Evolutionary conservation across 2,329 filamentous ascomycete genomes (phyloP).

Genomic region (Colletotrichum shisoi): DNA sequence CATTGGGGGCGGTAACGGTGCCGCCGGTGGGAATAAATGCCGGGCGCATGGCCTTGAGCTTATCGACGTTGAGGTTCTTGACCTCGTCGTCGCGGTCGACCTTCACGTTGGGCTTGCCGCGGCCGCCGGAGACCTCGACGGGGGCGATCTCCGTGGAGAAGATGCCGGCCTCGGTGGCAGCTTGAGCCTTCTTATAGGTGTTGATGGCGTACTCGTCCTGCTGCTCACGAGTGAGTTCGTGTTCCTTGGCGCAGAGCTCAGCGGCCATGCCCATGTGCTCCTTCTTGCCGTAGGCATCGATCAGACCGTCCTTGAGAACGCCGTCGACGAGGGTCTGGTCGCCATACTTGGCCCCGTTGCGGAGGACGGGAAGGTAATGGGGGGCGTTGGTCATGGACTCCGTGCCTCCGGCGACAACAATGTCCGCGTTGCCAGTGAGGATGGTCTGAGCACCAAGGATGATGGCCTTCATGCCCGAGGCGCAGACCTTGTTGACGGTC

Average conservation of each 20-base stretch:
- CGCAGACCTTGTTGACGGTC: constrained; percentile 99
- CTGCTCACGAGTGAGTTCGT: constrained; percentile 80
- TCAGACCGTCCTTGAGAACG: constrained; percentile 92
- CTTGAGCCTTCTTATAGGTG: constrained; percentile 92
- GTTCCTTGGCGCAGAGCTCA: constrained; percentile 89
- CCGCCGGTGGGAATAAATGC: constrained; percentile 81
- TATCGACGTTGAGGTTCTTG: constrained; percentile 88
- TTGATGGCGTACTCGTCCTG: constrained; percentile 97
- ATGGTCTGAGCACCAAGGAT: constrained; percentile 96
- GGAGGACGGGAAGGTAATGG: constrained; percentile 90
- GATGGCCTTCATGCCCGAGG: constrained; percentile 91
- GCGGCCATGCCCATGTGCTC: constrained; percentile 95
- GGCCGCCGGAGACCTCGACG: constrained; percentile 83
- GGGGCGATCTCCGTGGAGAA: constrained; percentile 90
- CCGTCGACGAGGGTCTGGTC: constrained; percentile 89
- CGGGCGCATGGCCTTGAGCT: constrained; percentile 84
- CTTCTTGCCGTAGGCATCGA: constrained; percentile 88
- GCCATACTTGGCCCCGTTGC: constrained; percentile 91
- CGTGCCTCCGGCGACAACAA: constrained; percentile 91
- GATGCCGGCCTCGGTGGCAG: constrained; percentile 79
- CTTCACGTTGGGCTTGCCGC: constrained; percentile 84
- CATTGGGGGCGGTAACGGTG: constrained; percentile 95
- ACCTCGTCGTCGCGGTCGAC: constrained; percentile 92
- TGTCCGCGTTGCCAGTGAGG: constrained; percentile 91
- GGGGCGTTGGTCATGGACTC: constrained; percentile 99